Evolutionary conservation across 306 rosid species (phyloP).

Genomic region (Luffa aegyptiaca): DNA sequence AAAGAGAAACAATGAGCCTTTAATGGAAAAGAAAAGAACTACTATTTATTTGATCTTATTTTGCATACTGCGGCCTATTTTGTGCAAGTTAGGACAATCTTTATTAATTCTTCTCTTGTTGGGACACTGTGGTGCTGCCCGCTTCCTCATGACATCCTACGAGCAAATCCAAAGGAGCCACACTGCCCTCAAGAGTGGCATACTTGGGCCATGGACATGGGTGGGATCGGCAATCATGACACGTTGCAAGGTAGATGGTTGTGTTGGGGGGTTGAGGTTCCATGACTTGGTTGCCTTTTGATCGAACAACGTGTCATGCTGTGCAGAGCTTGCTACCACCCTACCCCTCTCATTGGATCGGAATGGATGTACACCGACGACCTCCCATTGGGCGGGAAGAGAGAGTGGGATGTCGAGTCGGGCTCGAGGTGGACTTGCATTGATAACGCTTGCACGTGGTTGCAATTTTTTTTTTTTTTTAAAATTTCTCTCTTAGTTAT

Average conservation of each 20-base stretch:
- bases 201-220: no score
- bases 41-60: background rate
- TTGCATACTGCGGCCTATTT: background rate
- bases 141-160: no score
- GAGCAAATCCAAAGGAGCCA: no score
- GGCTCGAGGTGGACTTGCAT: background rate
- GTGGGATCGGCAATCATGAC: background rate
- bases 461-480: no score
- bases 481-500: background rate
- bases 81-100: background rate
- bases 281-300: background rate
- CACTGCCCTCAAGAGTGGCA: no score
- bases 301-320: background rate
- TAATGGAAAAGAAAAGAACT: background rate
- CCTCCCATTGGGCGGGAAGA: background rate
- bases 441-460: background rate
- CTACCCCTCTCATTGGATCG: background rate
- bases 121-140: background rate
- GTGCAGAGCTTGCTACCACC: background rate
- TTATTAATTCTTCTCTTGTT: background rate
- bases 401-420: background rate
- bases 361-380: background rate
- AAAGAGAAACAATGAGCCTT: background rate
- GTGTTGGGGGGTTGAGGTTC: background rate
- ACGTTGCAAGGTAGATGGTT: background rate